phyloP scores from a whole-genome alignment of 2,329 filamentous ascomycete species.

The Scolecobasidium constrictum region DNA sequence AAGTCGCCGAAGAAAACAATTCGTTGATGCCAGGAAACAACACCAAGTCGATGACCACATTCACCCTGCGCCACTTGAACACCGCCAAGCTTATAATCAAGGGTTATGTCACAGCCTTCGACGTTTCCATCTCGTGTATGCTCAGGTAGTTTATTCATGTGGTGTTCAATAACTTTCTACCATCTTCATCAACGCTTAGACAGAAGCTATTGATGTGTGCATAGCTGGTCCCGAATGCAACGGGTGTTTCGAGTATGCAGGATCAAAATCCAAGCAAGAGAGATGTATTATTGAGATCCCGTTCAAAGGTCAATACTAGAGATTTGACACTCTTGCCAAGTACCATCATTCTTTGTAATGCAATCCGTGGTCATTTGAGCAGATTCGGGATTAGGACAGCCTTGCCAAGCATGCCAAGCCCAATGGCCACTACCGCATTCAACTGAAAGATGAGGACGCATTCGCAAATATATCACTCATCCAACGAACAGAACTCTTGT shows the following conservation, averaged over 20 bases:
- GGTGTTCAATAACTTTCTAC: not conserved
- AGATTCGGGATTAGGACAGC: not conserved
- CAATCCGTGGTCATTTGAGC: conserved; percentile 1
- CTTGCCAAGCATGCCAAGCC: not conserved
- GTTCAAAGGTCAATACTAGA: conserved; percentile 1
- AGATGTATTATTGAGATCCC: not conserved
- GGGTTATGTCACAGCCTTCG: conserved; percentile 1
- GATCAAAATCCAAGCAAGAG: not conserved
- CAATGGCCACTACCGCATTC: not conserved
- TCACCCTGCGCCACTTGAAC: conserved; percentile 2
- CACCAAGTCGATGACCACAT: conserved; percentile 3
- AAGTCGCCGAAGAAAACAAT: conserved; percentile 3
- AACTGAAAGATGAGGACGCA: conserved; percentile 2
- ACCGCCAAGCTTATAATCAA: conserved; percentile 4
- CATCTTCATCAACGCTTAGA: not conserved
- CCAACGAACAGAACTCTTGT: not conserved
- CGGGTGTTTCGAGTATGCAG: not conserved
- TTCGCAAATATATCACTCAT: not conserved
- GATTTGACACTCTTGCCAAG: conserved; percentile 1
- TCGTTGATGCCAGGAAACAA: conserved; percentile 5
- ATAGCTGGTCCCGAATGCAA: conserved; percentile 3
- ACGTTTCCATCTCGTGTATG: conserved; percentile 1
- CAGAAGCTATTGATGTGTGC: conserved; percentile 4
- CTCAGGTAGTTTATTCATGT: not conserved
- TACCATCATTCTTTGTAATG: not conserved